A percentile compares a stretch with the other conserved stretches of the same genome.
Conservation (phyloP, 257 asterid genomes). For the Solanum acaule region DNA sequence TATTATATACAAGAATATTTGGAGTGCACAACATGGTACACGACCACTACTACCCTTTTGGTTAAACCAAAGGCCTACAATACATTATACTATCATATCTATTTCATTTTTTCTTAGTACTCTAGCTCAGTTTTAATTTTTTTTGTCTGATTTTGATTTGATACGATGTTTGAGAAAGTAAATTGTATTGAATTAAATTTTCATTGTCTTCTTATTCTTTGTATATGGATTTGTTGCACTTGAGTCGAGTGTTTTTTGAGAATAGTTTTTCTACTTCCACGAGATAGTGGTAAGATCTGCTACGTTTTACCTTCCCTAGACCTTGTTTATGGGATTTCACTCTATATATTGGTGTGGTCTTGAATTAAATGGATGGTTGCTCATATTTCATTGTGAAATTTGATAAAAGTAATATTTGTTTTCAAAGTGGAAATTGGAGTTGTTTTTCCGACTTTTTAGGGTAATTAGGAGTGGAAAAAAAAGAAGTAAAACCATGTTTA, state of each 20-base stretch:
- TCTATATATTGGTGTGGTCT: neutral
- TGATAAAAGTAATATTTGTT: neutral
- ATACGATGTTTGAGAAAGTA: too few species aligned
- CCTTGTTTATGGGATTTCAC: neutral
- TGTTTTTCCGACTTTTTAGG: too few species aligned
- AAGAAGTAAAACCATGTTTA: neutral
- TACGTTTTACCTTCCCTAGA: neutral
- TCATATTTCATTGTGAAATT: neutral
- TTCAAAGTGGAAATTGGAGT: neutral
- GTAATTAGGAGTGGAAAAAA: neutral
- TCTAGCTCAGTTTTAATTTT: neutral
- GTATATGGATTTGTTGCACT: too few species aligned
- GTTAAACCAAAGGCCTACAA: neutral
- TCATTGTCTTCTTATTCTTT: too few species aligned
- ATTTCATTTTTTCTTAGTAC: neutral
- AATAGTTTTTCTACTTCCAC: accelerated
- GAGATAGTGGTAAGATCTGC: neutral
- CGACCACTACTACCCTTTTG: neutral
- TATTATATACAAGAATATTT: conserved; percentile 18
- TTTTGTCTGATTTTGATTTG: too few species aligned
- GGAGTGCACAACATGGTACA: conserved; percentile 10
- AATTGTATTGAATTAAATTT: too few species aligned
- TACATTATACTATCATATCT: neutral
- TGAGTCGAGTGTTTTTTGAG: accelerated
- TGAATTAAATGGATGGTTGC: neutral